Conservation (phyloP, 2,329 filamentous ascomycete species). For the Aspergillus awamori region DNA sequence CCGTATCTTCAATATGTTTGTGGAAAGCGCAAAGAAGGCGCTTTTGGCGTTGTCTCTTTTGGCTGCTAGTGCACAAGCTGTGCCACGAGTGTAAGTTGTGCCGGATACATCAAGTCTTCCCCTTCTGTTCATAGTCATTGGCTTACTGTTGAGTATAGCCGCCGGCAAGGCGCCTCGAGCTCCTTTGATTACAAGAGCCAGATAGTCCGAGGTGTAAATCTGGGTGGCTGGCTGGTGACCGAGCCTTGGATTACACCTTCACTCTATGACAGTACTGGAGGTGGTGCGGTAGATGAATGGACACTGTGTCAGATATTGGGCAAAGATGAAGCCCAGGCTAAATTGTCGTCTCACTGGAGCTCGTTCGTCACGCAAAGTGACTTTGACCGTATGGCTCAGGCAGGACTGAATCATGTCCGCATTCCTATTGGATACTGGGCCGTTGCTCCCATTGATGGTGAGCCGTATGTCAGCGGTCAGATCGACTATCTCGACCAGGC, state of each 20-base stretch:
- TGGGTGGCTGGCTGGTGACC: constrained; percentile 66
- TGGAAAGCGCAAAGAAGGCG: constrained; percentile 28
- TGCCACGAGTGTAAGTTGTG: constrained; percentile 29
- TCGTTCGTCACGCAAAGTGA: constrained; percentile 60
- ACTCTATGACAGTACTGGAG: constrained; percentile 56
- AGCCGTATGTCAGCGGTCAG: constrained; percentile 66
- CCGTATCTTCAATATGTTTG: constrained; percentile 28
- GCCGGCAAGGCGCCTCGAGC: constrained; percentile 29
- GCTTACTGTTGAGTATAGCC: constrained; percentile 24
- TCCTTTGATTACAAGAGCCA: constrained; percentile 57
- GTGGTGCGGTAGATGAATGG: constrained; percentile 61
- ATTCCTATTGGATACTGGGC: constrained; percentile 71
- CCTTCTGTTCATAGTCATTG: not conserved
- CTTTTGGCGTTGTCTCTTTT: constrained; percentile 32
- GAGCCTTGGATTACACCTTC: constrained; percentile 68
- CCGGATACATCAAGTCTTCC: not conserved
- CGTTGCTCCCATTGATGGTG: constrained; percentile 54
- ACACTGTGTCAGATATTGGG: constrained; percentile 56
- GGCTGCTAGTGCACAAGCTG: constrained; percentile 28
- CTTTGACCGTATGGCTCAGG: constrained; percentile 58
- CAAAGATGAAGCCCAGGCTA: constrained; percentile 49
- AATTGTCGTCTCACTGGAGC: constrained; percentile 61
- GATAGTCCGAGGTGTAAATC: constrained; percentile 66
- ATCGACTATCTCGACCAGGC: constrained; percentile 60
- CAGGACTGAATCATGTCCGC: constrained; percentile 64